These are phyloP conservation scores for Cinnamomum micranthum DNA, from an alignment of 164 flowering plant genomes.

Conservation along the genomic window DNA sequence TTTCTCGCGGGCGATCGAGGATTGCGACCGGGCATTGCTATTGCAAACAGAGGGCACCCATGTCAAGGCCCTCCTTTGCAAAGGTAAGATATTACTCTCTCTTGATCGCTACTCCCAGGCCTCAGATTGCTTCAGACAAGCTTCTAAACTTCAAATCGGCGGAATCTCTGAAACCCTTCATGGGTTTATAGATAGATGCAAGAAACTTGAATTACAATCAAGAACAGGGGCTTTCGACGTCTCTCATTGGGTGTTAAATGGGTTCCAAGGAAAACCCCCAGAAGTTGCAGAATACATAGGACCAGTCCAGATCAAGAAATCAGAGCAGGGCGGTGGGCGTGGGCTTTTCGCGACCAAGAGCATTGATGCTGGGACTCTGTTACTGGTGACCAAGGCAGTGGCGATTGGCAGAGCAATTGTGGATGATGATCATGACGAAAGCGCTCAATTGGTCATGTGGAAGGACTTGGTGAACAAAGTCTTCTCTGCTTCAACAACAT, in stretches of 20 bases:
- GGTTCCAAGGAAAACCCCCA: conserved; percentile 56
- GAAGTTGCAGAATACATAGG: conserved; percentile 76
- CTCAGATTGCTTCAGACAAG: conserved; percentile 52
- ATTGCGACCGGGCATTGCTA: conserved; percentile 63
- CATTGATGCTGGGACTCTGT: conserved; percentile 58
- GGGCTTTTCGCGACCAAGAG: conserved; percentile 69
- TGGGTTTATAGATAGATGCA: conserved; percentile 61
- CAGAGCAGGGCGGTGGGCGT: conserved; percentile 56
- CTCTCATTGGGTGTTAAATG: conserved; percentile 68
- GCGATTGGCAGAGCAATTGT: conserved; percentile 73
- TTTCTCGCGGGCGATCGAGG: conserved; percentile 42
- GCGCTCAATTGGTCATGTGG: conserved; percentile 79
- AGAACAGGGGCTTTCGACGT: conserved; percentile 73
- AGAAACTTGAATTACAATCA: conserved; percentile 60
- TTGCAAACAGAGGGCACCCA: conserved; percentile 57
- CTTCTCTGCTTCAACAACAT: conserved; percentile 33
- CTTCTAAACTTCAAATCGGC: conserved; percentile 40
- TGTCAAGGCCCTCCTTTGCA: conserved; percentile 75
- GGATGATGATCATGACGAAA: conserved; percentile 39
- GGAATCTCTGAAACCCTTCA: conserved; percentile 41
- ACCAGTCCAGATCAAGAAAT: conserved; percentile 51
- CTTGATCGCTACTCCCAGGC: conserved; percentile 54
- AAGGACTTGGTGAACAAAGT: conserved; percentile 71
- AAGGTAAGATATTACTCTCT: conserved; percentile 68
- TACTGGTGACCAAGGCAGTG: conserved; percentile 69